Conservation (phyloP, 805 yeast genomes). For the Barnettozyma wickerhamii region DNA sequence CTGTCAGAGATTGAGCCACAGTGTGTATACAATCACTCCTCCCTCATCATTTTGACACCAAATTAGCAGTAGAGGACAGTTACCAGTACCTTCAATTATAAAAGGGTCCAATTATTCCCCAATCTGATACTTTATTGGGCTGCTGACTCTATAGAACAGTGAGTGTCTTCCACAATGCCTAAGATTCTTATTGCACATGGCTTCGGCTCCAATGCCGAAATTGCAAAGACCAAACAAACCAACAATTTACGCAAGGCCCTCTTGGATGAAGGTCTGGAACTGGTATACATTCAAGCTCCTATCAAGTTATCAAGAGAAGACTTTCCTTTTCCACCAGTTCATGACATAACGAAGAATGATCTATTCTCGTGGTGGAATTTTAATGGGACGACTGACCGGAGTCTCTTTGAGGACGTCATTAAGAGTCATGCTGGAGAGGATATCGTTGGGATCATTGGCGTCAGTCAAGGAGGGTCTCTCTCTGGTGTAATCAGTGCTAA, state of each 20-base stretch:
- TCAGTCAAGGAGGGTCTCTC: slow-evolving; percentile 9
- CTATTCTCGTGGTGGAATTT: slow-evolving; percentile 9
- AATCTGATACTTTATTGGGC: too few species aligned
- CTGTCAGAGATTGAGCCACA: too few species aligned
- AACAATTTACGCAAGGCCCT: neutral
- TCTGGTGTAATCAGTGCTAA: slow-evolving; percentile 4
- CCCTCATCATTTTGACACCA: too few species aligned
- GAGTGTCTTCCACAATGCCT: slow-evolving; percentile 1
- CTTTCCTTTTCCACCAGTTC: slow-evolving; percentile 3
- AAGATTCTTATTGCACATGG: slow-evolving; percentile 4
- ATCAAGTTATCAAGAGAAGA: neutral
- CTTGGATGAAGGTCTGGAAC: slow-evolving; percentile 1
- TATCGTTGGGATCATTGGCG: slow-evolving; percentile 7
- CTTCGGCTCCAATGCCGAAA: slow-evolving; percentile 3
- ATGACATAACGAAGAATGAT: slow-evolving; percentile 1
- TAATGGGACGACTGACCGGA: neutral
- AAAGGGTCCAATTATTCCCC: too few species aligned
- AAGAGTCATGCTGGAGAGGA: neutral
- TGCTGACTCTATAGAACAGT: neutral
- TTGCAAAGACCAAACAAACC: slow-evolving; percentile 2
- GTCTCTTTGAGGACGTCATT: neutral
- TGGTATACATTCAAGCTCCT: slow-evolving; percentile 4
- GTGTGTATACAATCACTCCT: too few species aligned
- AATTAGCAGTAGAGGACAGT: too few species aligned
- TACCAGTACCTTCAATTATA: too few species aligned